These are phyloP conservation scores for Chloromonas sp. DNA, from an alignment of 163 green algal genomes.

Conservation along the genomic window DNA sequence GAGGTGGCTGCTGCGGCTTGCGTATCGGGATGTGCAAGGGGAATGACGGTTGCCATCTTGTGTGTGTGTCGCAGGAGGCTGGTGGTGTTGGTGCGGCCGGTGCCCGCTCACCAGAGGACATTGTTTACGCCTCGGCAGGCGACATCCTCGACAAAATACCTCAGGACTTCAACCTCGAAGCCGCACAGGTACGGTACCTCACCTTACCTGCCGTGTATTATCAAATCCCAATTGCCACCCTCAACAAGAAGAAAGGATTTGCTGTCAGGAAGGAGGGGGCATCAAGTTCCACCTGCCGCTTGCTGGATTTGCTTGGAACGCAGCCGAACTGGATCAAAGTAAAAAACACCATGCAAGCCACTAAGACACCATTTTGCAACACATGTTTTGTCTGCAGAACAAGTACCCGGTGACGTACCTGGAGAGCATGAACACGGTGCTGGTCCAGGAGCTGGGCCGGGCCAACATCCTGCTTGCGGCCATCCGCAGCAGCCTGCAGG, in stretches of 20 bases:
- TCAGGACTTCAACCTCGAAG: slow-evolving; percentile 56
- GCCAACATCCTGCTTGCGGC: slow-evolving; percentile 47
- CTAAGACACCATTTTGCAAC: no score
- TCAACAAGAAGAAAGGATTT: neutral
- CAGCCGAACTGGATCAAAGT: no score
- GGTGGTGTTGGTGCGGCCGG: neutral
- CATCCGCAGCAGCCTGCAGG: slow-evolving; percentile 41
- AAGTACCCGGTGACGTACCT: slow-evolving; percentile 59
- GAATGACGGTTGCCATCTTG: no score
- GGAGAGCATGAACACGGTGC: slow-evolving; percentile 72
- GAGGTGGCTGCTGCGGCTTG: no score
- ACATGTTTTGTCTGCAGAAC: neutral
- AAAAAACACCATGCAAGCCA: no score
- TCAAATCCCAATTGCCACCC: no score
- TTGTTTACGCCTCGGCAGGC: slow-evolving; percentile 28
- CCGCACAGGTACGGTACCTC: slow-evolving; percentile 16
- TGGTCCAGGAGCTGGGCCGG: slow-evolving; percentile 60
- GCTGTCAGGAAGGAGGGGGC: neutral
- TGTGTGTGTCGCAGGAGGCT: neutral
- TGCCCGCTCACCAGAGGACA: neutral
- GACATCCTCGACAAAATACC: slow-evolving; percentile 54
- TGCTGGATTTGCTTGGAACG: neutral
- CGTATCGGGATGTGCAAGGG: no score
- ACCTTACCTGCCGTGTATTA: neutral
- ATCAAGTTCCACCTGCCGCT: neutral